These are phyloP conservation scores for Entomortierella parvispora DNA, from an alignment of 192 early-diverging fungal species.

Conservation along the genomic window DNA sequence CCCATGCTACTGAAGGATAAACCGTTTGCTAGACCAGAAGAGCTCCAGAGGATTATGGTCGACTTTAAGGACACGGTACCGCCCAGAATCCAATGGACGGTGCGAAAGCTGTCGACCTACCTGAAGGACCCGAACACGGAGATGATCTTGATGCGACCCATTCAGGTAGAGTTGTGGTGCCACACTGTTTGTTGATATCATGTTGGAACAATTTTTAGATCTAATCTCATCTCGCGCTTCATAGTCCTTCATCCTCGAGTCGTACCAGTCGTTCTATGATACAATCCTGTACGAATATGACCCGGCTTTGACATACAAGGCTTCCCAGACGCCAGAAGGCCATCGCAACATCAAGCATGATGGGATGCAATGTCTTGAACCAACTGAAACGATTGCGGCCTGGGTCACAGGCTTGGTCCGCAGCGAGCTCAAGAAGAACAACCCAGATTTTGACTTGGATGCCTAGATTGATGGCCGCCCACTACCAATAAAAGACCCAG, in stretches of 20 bases:
- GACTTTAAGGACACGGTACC: constrained; percentile 66
- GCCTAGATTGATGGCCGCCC: not conserved
- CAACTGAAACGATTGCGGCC: constrained; percentile 35
- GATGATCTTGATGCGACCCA: constrained; percentile 73
- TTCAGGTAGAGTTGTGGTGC: constrained; percentile 60
- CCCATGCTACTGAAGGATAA: constrained; percentile 57
- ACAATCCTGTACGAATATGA: constrained; percentile 55
- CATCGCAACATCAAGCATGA: constrained; percentile 30
- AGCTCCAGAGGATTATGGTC: constrained; percentile 36
- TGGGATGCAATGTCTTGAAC: constrained; percentile 30
- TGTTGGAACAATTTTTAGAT: not conserved
- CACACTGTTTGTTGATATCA: not conserved
- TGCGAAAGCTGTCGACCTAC: constrained; percentile 72
- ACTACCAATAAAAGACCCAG: too few species aligned
- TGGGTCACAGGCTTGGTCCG: constrained; percentile 37
- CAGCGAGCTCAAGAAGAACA: constrained; percentile 32
- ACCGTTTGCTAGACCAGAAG: constrained; percentile 58
- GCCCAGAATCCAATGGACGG: constrained; percentile 60
- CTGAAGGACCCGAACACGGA: constrained; percentile 83
- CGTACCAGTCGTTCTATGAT: constrained; percentile 61
- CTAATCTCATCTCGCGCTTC: not conserved
- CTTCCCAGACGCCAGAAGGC: constrained; percentile 30
- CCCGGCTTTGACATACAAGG: constrained; percentile 33
- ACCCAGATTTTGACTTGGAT: constrained; percentile 23
- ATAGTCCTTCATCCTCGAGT: constrained; percentile 60